Conservation (phyloP, 2,329 filamentous ascomycete species). For the Colletotrichum scovillei region DNA sequence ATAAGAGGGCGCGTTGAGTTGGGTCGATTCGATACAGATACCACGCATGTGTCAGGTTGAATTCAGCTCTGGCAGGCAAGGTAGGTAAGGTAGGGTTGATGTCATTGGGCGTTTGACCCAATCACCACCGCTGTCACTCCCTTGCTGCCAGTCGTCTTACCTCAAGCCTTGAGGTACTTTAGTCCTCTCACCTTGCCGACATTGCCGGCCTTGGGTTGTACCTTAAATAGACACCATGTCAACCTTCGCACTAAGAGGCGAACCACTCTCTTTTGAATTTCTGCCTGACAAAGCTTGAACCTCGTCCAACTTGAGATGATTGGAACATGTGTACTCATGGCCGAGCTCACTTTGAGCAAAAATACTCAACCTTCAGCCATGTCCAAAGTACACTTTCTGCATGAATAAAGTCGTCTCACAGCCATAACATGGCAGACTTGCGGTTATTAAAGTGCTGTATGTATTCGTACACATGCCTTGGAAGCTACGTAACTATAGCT, state of each 20-base stretch:
- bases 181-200: neutral
- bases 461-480: neutral
- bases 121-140: constrained; percentile 3
- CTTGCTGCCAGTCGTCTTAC: neutral
- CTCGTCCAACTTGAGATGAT: neutral
- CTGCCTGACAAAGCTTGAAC: neutral
- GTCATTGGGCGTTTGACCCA: constrained; percentile 18
- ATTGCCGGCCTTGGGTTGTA: constrained; percentile 8
- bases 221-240: constrained; percentile 13
- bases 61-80: neutral
- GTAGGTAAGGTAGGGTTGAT: constrained; percentile 9
- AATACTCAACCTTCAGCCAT: neutral
- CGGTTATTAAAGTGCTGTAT: neutral
- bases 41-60: neutral
- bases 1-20: too few species aligned
- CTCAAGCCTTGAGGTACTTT: neutral
- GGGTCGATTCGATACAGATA: neutral
- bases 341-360: neutral
- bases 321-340: neutral
- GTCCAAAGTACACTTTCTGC: neutral
- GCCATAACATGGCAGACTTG: neutral
- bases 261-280: neutral
- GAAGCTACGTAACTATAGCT: neutral
- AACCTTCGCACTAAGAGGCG: neutral
- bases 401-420: neutral